A percentile compares a stretch with the other conserved stretches of the same genome.
Conservation (phyloP, 2,329 filamentous ascomycete species). For the Colletotrichum incanum region DNA sequence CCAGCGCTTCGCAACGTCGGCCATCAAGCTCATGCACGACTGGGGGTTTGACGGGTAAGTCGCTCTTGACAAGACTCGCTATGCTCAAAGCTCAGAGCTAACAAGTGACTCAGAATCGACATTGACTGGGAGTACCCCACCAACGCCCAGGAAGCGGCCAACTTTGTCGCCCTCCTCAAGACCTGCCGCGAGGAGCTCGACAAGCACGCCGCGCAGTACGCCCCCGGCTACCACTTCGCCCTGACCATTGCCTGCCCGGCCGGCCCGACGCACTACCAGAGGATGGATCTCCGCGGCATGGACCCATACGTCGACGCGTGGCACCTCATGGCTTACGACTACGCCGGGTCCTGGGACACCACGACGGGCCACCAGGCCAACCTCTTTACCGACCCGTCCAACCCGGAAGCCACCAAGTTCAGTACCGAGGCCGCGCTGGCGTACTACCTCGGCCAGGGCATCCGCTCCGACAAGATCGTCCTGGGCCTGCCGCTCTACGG, state of each 20-base stretch:
- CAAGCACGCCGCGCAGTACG: slow-evolving; percentile 56
- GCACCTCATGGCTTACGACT: slow-evolving; percentile 80
- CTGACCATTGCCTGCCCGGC: slow-evolving; percentile 68
- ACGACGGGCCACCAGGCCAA: slow-evolving; percentile 80
- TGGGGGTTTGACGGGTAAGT: slow-evolving; percentile 67
- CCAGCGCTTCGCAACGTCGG: slow-evolving; percentile 76
- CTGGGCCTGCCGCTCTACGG: slow-evolving; percentile 87
- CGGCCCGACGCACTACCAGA: slow-evolving; percentile 63
- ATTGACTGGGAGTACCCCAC: slow-evolving; percentile 71
- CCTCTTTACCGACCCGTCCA: slow-evolving; percentile 68
- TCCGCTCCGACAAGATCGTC: slow-evolving; percentile 77
- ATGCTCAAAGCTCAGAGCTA: background rate
- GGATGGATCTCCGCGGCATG: slow-evolving; percentile 69
- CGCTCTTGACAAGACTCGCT: background rate
- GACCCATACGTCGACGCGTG: slow-evolving; percentile 71
- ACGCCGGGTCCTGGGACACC: slow-evolving; percentile 77
- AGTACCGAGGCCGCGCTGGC: slow-evolving; percentile 76
- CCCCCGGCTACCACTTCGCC: slow-evolving; percentile 63
- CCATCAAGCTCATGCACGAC: slow-evolving; percentile 80
- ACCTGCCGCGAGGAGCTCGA: slow-evolving; percentile 62
- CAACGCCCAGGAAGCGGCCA: slow-evolving; percentile 55
- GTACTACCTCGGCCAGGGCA: slow-evolving; percentile 73
- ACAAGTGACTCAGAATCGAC: slow-evolving; percentile 57
- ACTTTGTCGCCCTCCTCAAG: slow-evolving; percentile 60
- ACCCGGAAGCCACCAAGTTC: slow-evolving; percentile 75